These are phyloP conservation scores for Arctostaphylos glauca DNA, from an alignment of 148 eudicot species.

Conservation along the genomic window DNA sequence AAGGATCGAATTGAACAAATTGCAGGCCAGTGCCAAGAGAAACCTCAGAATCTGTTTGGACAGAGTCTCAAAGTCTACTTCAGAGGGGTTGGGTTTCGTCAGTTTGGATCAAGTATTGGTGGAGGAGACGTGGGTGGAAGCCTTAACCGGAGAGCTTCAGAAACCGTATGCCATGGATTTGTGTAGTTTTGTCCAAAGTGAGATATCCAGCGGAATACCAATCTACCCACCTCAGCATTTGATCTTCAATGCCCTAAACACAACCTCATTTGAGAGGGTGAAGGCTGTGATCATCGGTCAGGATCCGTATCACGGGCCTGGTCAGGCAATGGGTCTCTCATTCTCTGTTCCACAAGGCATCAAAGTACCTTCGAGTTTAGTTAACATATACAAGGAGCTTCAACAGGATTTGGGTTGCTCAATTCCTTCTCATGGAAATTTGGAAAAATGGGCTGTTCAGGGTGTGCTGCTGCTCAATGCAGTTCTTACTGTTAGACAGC, in stretches of 20 bases:
- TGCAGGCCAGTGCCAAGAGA: conserved; percentile 51
- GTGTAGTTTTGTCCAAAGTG: conserved; percentile 63
- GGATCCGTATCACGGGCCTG: conserved; percentile 99
- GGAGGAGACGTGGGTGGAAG: conserved; percentile 80
- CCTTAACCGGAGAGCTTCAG: conserved; percentile 63
- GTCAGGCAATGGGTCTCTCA: conserved; percentile 97
- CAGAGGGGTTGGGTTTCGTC: conserved; percentile 42
- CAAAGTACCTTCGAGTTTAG: conserved; percentile 79
- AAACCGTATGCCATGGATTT: conserved; percentile 72
- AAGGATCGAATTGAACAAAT: conserved; percentile 55
- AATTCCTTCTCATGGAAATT: conserved; percentile 82
- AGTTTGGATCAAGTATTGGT: conserved; percentile 74
- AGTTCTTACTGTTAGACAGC: conserved; percentile 88
- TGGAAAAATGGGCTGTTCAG: conserved; percentile 95
- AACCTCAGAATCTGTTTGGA: conserved; percentile 57
- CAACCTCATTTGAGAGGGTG: conserved; percentile 77
- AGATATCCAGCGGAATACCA: conserved; percentile 43
- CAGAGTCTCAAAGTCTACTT: conserved; percentile 34
- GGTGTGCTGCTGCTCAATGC: conserved; percentile 90
- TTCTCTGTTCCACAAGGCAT: conserved; percentile 91
- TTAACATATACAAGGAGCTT: conserved; percentile 89
- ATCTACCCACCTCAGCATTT: conserved; percentile 79
- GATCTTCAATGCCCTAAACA: conserved; percentile 89
- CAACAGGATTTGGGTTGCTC: conserved; percentile 76
- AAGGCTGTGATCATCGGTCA: conserved; percentile 95